phyloP scores from a whole-genome alignment of 108 stramenopile species.

The Pseudonitzschia multistriata region DNA sequence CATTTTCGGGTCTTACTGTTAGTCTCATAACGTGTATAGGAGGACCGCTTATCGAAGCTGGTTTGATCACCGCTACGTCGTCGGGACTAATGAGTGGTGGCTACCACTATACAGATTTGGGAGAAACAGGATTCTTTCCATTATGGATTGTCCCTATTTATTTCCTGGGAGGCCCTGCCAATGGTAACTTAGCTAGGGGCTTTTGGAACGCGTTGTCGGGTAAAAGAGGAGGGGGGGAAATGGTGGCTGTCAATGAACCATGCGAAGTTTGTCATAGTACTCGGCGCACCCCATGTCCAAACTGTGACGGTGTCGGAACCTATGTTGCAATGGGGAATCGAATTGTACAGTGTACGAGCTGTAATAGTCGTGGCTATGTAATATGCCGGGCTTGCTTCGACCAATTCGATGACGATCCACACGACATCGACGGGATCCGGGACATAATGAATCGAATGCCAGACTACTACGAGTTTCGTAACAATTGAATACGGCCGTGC shows the following conservation, averaged over 20 bases:
- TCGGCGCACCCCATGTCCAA: constrained; percentile 64
- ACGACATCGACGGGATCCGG: constrained; percentile 73
- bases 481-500: too few relatives aligned
- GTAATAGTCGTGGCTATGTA: constrained; percentile 66
- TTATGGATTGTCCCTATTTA: constrained; percentile 86
- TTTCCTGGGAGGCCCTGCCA: constrained; percentile 85
- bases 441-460: constrained; percentile 67
- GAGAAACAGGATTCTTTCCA: constrained; percentile 84
- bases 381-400: constrained; percentile 74
- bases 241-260: constrained; percentile 4
- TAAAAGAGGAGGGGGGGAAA: background rate
- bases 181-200: constrained; percentile 78
- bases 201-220: constrained; percentile 61
- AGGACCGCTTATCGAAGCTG: constrained; percentile 81
- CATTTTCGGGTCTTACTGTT: constrained; percentile 56
- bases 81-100: constrained; percentile 35
- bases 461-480: too few relatives aligned
- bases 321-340: constrained; percentile 64
- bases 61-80: constrained; percentile 26
- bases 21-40: constrained; percentile 77
- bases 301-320: constrained; percentile 71
- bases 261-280: constrained; percentile 65
- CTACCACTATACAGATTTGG: constrained; percentile 78
- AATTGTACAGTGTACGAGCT: constrained; percentile 57
- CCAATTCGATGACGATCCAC: constrained; percentile 66